Base-by-base conservation (phyloP, 805 yeast genomes). In the Pichia insulana region DNA sequence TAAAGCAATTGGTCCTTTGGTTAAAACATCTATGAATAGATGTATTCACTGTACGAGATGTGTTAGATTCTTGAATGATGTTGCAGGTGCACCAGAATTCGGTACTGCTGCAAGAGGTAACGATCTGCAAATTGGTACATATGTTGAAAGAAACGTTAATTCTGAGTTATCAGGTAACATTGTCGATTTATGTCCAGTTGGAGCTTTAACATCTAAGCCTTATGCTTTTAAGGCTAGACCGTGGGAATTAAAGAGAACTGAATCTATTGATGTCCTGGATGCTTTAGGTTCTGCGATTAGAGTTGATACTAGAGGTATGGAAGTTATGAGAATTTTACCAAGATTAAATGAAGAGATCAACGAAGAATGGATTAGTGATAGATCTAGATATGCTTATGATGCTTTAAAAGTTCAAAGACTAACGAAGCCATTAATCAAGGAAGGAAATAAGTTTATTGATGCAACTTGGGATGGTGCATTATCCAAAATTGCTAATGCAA, bases 31-130 rank as follows among this genome's bases (percentile, higher is more conserved):
- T 36, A 85, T 85, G 95, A 85, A 86, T 69, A 75, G 95, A 63
- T 85, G 95, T 66, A 85, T 85, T 57, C 95, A 85, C 64, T 85
- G 95, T 69, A 85, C 95, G 26, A 74, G 95, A 60, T 85, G 95
- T 71, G 88, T 85, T 18, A 77, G 95, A 57, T 85, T 85, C 66
- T 70, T 88, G 71, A 85, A 86, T 64, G 95, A 85, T 58, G 82
- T 85, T 48, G 95, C 95, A 32, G 95, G 95, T 50, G 92, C 95
- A 32, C 87, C 95, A 15, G 95, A 86, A 64, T 76, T 85, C 49
- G 95, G 95, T 53, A 76, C 90, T 44, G 61, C 89, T 34, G 95
- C 95, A 48, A 81, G 95, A 65, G 95, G 95, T 57, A 85, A 85
- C 63, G 95, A 85, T 58, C 74, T 86, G 80, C 94, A 85, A 68